Base-by-base conservation (phyloP, 352 stramenopile genomes). In the Globisporangium heterothallicum region DNA sequence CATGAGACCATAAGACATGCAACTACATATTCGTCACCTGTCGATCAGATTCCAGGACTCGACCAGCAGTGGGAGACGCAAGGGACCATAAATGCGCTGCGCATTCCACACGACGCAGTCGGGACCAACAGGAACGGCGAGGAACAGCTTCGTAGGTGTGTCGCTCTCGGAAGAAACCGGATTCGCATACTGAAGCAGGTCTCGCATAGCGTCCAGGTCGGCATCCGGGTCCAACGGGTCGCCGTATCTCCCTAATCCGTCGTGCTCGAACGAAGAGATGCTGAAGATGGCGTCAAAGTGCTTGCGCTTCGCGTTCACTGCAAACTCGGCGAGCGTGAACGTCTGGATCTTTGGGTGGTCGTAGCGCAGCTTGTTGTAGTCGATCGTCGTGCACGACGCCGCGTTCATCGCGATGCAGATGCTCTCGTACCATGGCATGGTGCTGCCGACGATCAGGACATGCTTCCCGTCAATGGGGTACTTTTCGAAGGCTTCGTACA, bases 241-340 rank as follows among this genome's bases (percentile, higher is more conserved):
- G 9, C 79, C 78, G 56, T 86, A 87, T 9, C 83, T 60, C 3
- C 80, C 81, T 2, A 94, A 59, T 8, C 81, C 81, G 57, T 87
- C 71, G 57, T 90, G 83, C 55, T 92, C 76, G 19, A 92, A 68
- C 0, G 63, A 63, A 8, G 66, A 66, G 30, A 72, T 70, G 27
- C 61, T 62, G 22, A 75, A 46, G 19, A 74, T 66, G 32, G 55
- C 54, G 22, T 76, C 60, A 36, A 67, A 75, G 16, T 58, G 56
- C 38, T 59, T 59, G n/a, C 30, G 40, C 30, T 25, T 12, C 18
- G 56, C 49, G 13, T 19, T 42, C n/a, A 60, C 43, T 1, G 49
- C 42, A 32, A 73, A 72, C 54, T 78, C 63, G 16, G 54, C 56
- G 12, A 62, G 57, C 26, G 66, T 75, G 57, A 64, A 66, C 40